Percentiles rank a stretch among this genome's conserved stretches.
Evolutionary conservation across 805 yeast genomes (phyloP).

Genomic region (Yamadazyma philogaea): DNA sequence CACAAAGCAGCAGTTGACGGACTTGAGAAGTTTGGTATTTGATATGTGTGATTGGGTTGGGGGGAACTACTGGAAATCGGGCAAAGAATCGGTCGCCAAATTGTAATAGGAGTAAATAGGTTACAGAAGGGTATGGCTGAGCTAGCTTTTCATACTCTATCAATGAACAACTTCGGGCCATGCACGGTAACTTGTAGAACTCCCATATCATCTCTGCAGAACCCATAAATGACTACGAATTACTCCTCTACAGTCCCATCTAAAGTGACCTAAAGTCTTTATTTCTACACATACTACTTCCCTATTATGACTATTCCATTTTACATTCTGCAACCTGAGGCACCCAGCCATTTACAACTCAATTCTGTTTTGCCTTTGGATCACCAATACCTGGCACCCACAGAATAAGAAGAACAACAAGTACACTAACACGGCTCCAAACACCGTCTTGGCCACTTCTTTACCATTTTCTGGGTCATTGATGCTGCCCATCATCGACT

Average conservation of each 20-base stretch:
- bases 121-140: no score
- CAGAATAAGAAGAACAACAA: slow-evolving; percentile 79
- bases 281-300: not conserved
- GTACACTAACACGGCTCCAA: slow-evolving; percentile 85
- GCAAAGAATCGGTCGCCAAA: slow-evolving; percentile 56
- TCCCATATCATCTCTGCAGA: no score
- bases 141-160: no score
- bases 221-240: no score
- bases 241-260: not conserved
- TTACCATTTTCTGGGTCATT: slow-evolving; percentile 90
- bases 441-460: slow-evolving; percentile 88
- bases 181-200: no score
- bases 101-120: slow-evolving; percentile 27
- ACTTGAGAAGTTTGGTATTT: slow-evolving; percentile 59
- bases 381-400: slow-evolving; percentile 74
- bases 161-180: no score
- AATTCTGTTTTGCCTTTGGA: slow-evolving; percentile 65
- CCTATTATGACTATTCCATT: not conserved
- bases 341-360: slow-evolving; percentile 24
- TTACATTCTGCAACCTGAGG: not conserved
- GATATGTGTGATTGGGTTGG: slow-evolving; percentile 75
- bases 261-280: not conserved
- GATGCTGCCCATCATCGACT: slow-evolving; percentile 88
- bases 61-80: slow-evolving; percentile 41
- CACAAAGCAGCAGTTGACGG: slow-evolving; percentile 56